phyloP scores from a whole-genome alignment of 2,329 filamentous ascomycete species.

The Alternaria gansuensis region DNA sequence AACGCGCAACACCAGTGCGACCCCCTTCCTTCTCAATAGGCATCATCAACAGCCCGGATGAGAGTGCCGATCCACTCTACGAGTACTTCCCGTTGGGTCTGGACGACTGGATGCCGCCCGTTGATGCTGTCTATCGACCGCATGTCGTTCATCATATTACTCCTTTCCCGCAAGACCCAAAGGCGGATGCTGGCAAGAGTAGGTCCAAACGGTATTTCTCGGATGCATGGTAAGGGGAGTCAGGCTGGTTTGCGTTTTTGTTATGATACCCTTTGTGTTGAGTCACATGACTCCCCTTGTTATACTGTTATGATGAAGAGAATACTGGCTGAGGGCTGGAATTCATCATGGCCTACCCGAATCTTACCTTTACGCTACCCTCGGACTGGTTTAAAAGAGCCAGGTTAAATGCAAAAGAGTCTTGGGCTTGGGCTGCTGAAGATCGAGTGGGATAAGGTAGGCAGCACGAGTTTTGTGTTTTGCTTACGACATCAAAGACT shows the following conservation, averaged over 20 bases:
- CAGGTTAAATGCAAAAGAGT: neutral
- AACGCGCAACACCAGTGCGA: constrained; percentile 52
- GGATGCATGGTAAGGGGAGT: constrained; percentile 42
- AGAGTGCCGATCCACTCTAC: constrained; percentile 85
- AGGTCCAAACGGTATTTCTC: constrained; percentile 62
- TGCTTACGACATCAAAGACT: constrained; percentile 31
- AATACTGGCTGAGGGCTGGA: neutral
- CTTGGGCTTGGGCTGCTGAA: neutral
- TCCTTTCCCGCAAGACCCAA: constrained; percentile 59
- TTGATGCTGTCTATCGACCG: constrained; percentile 88
- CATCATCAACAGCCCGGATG: constrained; percentile 69
- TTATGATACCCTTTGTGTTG: constrained; percentile 19
- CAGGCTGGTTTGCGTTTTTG: constrained; percentile 3
- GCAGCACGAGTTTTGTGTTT: constrained; percentile 4
- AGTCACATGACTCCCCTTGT: constrained; percentile 7
- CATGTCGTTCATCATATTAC: constrained; percentile 90
- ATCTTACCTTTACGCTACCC: neutral
- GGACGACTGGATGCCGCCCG: constrained; percentile 91
- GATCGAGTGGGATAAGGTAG: neutral
- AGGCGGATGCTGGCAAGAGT: constrained; percentile 55
- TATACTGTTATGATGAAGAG: constrained; percentile 9
- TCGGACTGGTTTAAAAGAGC: neutral
- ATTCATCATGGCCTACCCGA: neutral
- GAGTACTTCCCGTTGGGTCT: constrained; percentile 93
- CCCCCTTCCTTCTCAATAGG: constrained; percentile 59